Conservation (phyloP, 805 yeast genomes). For the Debaryomyces tyrocola region DNA sequence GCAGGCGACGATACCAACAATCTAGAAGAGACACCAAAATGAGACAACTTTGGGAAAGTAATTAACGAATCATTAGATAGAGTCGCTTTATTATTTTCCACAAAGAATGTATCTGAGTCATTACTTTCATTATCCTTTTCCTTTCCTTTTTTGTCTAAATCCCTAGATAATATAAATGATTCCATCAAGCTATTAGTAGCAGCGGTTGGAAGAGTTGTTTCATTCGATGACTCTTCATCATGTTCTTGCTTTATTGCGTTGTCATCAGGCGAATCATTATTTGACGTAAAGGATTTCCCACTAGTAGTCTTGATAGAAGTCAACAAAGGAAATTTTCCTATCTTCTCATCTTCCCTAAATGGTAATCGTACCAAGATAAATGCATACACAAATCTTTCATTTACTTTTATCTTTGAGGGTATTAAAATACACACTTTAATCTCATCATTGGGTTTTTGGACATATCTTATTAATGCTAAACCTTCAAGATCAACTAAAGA, state of each 20-base stretch:
- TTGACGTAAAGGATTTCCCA: slow-evolving; percentile 2
- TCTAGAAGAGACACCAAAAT: slow-evolving; percentile 11
- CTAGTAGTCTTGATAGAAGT: slow-evolving; percentile 7
- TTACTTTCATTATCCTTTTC: background rate
- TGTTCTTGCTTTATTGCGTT: slow-evolving; percentile 1
- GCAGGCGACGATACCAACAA: slow-evolving; percentile 33
- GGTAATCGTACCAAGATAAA: slow-evolving; percentile 62
- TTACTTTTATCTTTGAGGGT: slow-evolving; percentile 35
- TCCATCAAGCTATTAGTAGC: slow-evolving; percentile 29
- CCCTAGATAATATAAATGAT: slow-evolving; percentile 24
- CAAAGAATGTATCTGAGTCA: no score
- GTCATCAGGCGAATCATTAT: slow-evolving; percentile 2
- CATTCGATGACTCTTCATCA: slow-evolving; percentile 6
- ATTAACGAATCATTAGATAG: slow-evolving; percentile 5
- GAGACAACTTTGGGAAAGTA: background rate
- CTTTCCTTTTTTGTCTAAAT: slow-evolving; percentile 17
- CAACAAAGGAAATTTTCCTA: slow-evolving; percentile 49
- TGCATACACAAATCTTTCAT: slow-evolving; percentile 25
- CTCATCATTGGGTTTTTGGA: slow-evolving; percentile 48
- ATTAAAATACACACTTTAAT: slow-evolving; percentile 52
- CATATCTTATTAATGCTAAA: slow-evolving; percentile 64
- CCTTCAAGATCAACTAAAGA: slow-evolving; percentile 48
- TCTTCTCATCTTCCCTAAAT: slow-evolving; percentile 70
- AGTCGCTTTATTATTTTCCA: background rate
- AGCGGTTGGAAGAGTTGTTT: slow-evolving; percentile 5